phyloP scores from a whole-genome alignment of 2,329 filamentous ascomycete species.

The Diaporthe citri region DNA sequence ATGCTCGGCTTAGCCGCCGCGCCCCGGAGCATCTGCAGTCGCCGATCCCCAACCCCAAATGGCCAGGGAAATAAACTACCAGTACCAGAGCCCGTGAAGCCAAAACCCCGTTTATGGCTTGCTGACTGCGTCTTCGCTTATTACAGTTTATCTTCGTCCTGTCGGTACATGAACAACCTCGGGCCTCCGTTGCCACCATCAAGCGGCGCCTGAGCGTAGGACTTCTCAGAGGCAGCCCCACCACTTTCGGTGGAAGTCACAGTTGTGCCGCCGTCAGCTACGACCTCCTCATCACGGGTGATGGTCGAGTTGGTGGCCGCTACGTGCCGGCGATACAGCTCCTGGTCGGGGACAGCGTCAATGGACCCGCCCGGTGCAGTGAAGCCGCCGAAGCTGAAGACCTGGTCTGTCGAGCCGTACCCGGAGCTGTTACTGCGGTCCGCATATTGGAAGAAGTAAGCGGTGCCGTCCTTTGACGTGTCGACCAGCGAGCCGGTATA shows the following conservation, averaged over 20 bases:
- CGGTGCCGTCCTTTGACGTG: conserved; percentile 70
- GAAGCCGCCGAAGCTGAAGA: conserved; percentile 66
- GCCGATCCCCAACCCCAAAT: background rate
- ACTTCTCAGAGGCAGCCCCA: background rate
- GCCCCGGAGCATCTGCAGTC: background rate
- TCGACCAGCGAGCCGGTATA: conserved; percentile 55
- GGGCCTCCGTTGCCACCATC: conserved; percentile 39
- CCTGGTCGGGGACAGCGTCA: conserved; percentile 46
- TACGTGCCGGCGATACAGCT: conserved; percentile 71
- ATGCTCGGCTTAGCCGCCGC: conserved; percentile 16
- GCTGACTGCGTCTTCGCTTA: background rate
- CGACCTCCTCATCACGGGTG: conserved; percentile 59
- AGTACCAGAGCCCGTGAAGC: background rate
- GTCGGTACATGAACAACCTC: conserved; percentile 44
- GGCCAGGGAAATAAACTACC: background rate
- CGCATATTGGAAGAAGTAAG: conserved; percentile 63
- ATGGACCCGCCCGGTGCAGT: conserved; percentile 41
- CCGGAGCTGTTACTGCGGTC: conserved; percentile 62
- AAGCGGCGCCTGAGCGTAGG: conserved; percentile 38
- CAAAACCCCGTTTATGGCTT: background rate
- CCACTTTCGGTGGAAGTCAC: conserved; percentile 17
- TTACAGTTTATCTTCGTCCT: conserved; percentile 9
- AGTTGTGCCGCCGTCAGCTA: conserved; percentile 42
- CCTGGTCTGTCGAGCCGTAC: conserved; percentile 68
- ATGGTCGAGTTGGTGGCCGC: conserved; percentile 67